phyloP scores from a whole-genome alignment of 2,329 filamentous ascomycete species.

The Talaromyces sp. region DNA sequence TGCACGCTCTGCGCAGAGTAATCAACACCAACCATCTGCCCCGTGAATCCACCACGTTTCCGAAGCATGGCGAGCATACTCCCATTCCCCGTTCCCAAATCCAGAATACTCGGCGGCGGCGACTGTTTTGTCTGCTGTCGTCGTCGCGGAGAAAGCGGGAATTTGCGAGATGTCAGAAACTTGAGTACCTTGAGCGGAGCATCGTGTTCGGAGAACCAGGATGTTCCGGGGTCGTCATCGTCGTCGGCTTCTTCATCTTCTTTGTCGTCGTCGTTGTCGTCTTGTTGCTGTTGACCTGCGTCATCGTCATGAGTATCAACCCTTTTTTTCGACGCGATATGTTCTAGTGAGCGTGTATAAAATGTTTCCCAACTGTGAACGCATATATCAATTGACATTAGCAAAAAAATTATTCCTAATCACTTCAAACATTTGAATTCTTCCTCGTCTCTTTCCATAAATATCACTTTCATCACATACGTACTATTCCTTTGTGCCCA shows the following conservation, averaged over 20 bases:
- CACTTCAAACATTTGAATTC: background rate
- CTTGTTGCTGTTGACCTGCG: constrained; percentile 7
- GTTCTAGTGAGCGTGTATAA: constrained; percentile 39
- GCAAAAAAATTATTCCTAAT: background rate
- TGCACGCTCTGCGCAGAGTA: constrained; percentile 72
- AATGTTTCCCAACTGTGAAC: constrained; percentile 20
- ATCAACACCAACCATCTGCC: constrained; percentile 78
- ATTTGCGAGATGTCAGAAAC: constrained; percentile 54
- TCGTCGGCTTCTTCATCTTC: constrained; percentile 66
- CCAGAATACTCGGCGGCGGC: constrained; percentile 55
- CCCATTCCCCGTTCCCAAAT: constrained; percentile 92
- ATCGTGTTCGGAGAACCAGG: constrained; percentile 94
- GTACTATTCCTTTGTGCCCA: constrained; percentile 90
- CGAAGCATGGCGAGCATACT: constrained; percentile 80
- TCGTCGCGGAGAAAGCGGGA: constrained; percentile 38
- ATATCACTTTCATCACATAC: constrained; percentile 26
- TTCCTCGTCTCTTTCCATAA: background rate
- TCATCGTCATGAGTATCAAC: background rate
- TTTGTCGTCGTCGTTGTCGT: constrained; percentile 60
- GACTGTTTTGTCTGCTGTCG: constrained; percentile 4
- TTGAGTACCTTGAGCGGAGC: constrained; percentile 75
- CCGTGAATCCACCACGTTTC: constrained; percentile 59
- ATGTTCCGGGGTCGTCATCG: constrained; percentile 70
- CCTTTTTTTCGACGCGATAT: constrained; percentile 28
- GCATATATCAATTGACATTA: background rate